phyloP scores from a whole-genome alignment of 164 flowering plant genomes.

The Litsea cubeba region DNA sequence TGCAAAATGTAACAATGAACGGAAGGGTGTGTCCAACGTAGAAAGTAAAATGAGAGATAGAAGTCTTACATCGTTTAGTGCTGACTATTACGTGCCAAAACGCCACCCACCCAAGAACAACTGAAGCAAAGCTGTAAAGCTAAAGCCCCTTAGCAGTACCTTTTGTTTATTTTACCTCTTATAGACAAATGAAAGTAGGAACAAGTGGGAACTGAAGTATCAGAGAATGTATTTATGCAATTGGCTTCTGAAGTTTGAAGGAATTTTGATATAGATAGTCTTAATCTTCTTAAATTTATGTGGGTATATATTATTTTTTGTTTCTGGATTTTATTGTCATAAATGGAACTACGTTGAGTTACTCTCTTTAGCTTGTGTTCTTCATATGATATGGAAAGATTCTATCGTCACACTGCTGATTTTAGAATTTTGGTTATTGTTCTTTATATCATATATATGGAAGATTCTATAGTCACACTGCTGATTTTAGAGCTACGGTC shows the following conservation, averaged over 20 bases:
- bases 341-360: too few species aligned
- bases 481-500: neutral
- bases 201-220: constrained; percentile 12
- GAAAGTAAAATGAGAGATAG: constrained; percentile 25
- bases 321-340: too few species aligned
- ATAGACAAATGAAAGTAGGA: constrained; percentile 14
- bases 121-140: constrained; percentile 24
- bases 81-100: constrained; percentile 49
- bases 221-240: constrained; percentile 32
- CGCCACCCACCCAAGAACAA: constrained; percentile 62
- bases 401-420: too few species aligned
- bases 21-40: constrained; percentile 14
- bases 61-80: constrained; percentile 36
- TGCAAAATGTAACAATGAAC: constrained; percentile 18
- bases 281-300: neutral
- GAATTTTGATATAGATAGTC: constrained; percentile 11
- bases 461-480: too few species aligned
- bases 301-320: neutral
- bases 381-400: too few species aligned
- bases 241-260: constrained; percentile 14
- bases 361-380: too few species aligned
- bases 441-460: too few species aligned
- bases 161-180: constrained; percentile 6
- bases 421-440: too few species aligned
- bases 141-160: constrained; percentile 8